These are phyloP conservation scores for Tremella yokohamensis DNA, from an alignment of 768 basidiomycete species.

Conservation along the genomic window DNA sequence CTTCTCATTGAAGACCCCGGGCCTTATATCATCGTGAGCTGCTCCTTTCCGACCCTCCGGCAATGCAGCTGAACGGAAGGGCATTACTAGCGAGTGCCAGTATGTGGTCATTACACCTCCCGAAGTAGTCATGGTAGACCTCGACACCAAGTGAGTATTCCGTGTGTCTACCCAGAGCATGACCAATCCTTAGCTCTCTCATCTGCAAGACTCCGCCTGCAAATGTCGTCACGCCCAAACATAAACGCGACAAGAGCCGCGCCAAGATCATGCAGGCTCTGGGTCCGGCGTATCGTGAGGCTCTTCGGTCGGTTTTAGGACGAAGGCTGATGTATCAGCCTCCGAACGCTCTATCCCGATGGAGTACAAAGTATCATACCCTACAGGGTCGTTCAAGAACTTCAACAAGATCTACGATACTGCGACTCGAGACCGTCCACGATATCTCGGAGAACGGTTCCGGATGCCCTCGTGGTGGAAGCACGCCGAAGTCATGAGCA, in stretches of 20 bases:
- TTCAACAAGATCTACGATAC: constrained; percentile 84
- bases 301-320: constrained; percentile 55
- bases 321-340: constrained; percentile 38
- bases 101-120: constrained; percentile 69
- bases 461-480: constrained; percentile 94
- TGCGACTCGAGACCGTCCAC: constrained; percentile 64
- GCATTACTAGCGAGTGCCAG: constrained; percentile 76
- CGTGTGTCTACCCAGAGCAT: not conserved
- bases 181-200: constrained; percentile 59
- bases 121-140: constrained; percentile 82
- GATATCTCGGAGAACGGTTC: constrained; percentile 78
- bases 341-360: constrained; percentile 53
- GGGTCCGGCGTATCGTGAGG: constrained; percentile 29
- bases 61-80: constrained; percentile 28
- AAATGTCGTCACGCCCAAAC: constrained; percentile 60
- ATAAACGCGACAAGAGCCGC: constrained; percentile 33
- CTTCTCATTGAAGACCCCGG: constrained; percentile 95
- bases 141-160: constrained; percentile 58
- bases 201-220: constrained; percentile 60
- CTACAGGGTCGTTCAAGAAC: constrained; percentile 83
- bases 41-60: not conserved
- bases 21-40: constrained; percentile 78
- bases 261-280: constrained; percentile 26
- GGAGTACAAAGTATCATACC: constrained; percentile 93
- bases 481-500: constrained; percentile 81